Base-by-base conservation (phyloP, 345 rosid genomes). In the Bruguiera gymnorhiza region DNA sequence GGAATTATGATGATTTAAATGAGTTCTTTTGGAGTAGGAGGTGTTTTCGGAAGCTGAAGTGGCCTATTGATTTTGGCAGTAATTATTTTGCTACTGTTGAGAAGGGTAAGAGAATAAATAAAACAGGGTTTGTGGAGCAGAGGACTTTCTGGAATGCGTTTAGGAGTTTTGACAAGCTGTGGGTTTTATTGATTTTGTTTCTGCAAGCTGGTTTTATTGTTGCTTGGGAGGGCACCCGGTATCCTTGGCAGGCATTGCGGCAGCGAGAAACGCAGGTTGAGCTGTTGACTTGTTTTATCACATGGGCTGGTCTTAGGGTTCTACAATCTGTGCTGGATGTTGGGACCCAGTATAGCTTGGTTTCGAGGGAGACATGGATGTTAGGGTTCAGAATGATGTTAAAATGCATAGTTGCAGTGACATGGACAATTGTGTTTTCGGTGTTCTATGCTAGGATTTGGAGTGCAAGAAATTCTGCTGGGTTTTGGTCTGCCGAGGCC, bases 111-210 rank as follows among this genome's bases (percentile, higher is more conserved):
- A 81, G 91, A 56, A 84, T 93, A 6, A 91, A 96, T 66, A 91
- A 93, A 78, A 91, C 96, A 0, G 97, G 97, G 23, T 93, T 93
- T 34, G 98, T 93, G 64, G 98, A 93, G 88, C 90, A 89, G 63
- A 79, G 98, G 74, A 81, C 97, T 24, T 93, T 93, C 59, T 93
- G 92, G 86, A 89, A 93, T 7, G 74, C 89, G 57, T 93, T 78
- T 68, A 69, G 98, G 74, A 91, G 97, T 66, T 93, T 93, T 55
- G 97, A 93, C 72, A 73, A 87, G 73, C 75, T 89, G 16, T 93
- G 96, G 96, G 81, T 89, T 68, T 29, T 91, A 83, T 74, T 93
- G 77, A 83, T 89, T 68, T 74, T 93, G 84, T 86, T 78, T 73
- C 78, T 91, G 23, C 98, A 93, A 74, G 94, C 89, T 11, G 76